A percentile compares a stretch with the other conserved stretches of the same genome.
Conservation (phyloP, 768 basidiomycete genomes). For the Kwoniella mangroviensis region DNA sequence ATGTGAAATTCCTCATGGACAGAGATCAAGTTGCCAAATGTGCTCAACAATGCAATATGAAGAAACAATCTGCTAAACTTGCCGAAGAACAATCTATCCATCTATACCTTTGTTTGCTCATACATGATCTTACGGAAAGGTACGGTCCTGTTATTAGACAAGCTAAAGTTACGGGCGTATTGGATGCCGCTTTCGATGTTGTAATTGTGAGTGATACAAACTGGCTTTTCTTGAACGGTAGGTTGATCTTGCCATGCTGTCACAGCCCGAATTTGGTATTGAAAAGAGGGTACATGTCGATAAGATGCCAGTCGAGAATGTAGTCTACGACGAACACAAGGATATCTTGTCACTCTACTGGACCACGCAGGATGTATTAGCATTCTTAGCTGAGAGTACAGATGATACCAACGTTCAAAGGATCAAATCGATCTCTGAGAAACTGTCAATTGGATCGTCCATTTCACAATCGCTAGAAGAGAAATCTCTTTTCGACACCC, state of each 20-base stretch:
- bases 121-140: constrained; percentile 88
- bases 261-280: constrained; percentile 86
- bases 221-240: background rate
- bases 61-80: constrained; percentile 74
- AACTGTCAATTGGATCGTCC: constrained; percentile 64
- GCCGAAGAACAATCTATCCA: constrained; percentile 97
- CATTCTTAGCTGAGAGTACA: constrained; percentile 91
- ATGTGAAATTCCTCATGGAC: constrained; percentile 93
- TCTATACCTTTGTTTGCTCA: constrained; percentile 90
- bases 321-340: constrained; percentile 92
- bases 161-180: constrained; percentile 91
- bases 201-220: constrained; percentile 62
- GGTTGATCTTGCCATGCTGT: constrained; percentile 8
- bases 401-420: constrained; percentile 95
- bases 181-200: constrained; percentile 98
- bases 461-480: constrained; percentile 81
- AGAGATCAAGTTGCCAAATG: constrained; percentile 96
- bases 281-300: constrained; percentile 99
- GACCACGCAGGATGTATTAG: constrained; percentile 91
- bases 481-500: constrained; percentile 74
- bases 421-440: constrained; percentile 89
- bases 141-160: constrained; percentile 95
- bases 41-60: constrained; percentile 98
- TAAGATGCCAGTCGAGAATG: constrained; percentile 99
- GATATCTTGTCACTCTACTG: constrained; percentile 87